Conservation (phyloP, 352 stramenopile species). For the Pythium sp. region DNA sequence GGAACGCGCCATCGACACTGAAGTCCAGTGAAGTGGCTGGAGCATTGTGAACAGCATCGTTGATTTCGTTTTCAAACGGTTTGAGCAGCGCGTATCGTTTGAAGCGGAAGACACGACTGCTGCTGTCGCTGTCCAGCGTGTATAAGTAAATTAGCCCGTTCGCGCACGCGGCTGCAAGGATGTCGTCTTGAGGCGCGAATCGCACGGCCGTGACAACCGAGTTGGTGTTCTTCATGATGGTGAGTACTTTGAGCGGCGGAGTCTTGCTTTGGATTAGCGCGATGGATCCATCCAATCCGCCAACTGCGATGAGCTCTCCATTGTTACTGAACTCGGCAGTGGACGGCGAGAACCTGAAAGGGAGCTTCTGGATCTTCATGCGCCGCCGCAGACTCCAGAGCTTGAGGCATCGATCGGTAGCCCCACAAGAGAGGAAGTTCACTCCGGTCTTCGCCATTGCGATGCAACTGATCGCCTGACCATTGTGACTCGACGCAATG, state of each 20-base stretch:
- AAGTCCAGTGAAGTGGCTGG: conserved; percentile 57
- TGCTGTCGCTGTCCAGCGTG: conserved; percentile 31
- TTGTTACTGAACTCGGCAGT: conserved; percentile 40
- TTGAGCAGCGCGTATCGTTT: conserved; percentile 59
- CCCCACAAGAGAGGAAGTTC: conserved; percentile 49
- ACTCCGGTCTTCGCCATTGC: conserved; percentile 31
- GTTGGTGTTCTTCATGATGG: conserved; percentile 65
- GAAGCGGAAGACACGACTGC: conserved; percentile 19
- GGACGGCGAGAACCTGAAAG: conserved; percentile 27
- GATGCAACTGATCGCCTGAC: conserved; percentile 20
- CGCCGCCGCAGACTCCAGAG: conserved; percentile 62
- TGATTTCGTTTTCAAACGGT: conserved; percentile 26
- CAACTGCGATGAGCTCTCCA: conserved; percentile 50
- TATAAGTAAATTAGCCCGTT: conserved; percentile 80
- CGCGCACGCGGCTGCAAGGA: conserved; percentile 49
- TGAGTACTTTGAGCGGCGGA: conserved; percentile 23
- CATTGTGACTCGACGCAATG: conserved; percentile 50
- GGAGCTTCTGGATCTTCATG: conserved; percentile 21
- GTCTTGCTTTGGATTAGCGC: conserved; percentile 29
- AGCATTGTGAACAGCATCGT: conserved; percentile 1
- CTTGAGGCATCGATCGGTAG: conserved; percentile 34
- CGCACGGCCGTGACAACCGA: conserved; percentile 36
- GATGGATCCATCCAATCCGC: conserved; percentile 58
- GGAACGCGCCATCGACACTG: conserved; percentile 50
- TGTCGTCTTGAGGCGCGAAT: conserved; percentile 41